Evolutionary conservation across 768 basidiomycete species (phyloP).

Genomic region (Coprinellus micaceus): DNA sequence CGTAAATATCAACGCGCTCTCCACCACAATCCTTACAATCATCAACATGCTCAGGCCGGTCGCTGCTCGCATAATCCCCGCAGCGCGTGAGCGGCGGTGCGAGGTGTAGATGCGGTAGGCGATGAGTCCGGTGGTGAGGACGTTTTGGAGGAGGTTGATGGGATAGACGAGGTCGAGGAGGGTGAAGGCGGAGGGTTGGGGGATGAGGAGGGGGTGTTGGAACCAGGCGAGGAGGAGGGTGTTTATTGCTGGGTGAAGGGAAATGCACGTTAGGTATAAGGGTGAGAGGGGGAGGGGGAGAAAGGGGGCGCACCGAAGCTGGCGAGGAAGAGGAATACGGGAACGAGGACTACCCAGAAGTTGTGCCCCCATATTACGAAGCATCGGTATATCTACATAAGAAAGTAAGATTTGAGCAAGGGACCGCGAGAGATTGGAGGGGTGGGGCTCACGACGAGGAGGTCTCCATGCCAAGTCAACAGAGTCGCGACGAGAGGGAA

Average conservation of each 20-base stretch:
- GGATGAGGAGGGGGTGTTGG: background rate
- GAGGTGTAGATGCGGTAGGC: background rate
- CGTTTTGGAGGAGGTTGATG: slow-evolving; percentile 5
- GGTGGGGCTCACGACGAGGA: background rate
- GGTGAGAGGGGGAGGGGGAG: background rate
- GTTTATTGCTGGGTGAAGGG: background rate
- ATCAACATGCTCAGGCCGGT: background rate
- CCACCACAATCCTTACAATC: slow-evolving; percentile 2
- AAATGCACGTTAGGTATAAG: background rate
- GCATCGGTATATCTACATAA: slow-evolving; percentile 5
- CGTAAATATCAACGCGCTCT: slow-evolving; percentile 8
- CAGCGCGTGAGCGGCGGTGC: background rate
- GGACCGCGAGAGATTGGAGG: background rate
- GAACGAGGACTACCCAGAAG: background rate
- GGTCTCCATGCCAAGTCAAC: background rate
- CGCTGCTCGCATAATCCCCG: background rate
- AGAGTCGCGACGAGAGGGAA: background rate
- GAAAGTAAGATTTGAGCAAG: background rate
- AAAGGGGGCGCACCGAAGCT: background rate
- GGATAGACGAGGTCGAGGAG: background rate
- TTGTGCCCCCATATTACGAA: background rate
- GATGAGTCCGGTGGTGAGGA: slow-evolving; percentile 5
- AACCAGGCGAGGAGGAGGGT: background rate
- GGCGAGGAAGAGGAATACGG: background rate
- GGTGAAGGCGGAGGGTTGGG: background rate